Base-by-base conservation (phyloP, 257 asterid genomes). In the Plantago ovata region DNA sequence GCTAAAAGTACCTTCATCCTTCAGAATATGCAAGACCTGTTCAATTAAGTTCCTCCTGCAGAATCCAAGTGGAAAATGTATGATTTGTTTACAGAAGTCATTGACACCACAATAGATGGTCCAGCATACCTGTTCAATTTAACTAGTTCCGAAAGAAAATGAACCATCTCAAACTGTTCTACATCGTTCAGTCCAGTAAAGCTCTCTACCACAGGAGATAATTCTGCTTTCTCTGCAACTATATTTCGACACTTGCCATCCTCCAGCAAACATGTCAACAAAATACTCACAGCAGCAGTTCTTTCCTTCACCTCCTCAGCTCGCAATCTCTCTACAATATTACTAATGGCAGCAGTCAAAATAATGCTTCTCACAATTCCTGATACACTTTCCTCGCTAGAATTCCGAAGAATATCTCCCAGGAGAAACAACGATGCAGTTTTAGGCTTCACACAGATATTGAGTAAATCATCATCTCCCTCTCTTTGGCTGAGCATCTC, bases 191-290 rank as follows among this genome's bases (percentile, higher is more conserved):
- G 78, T 48, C 72, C 80, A 24, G 63, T 55, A 53, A 89, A 75
- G 53, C 75, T 68, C 72, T 76, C 89, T 70, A 89, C 39, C 8
- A 89, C 47, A 14, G 71, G 68, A 13, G 71, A 68, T 23, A 89
- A 39, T 51, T 81, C 83, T 15, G 79, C 85, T 56, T 81, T 83
- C 49, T 80, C 79, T 54, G 85, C 87, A 55, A 89, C 75, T 1
- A 68, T 48, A 36, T 79, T 85, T 81, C 95, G 76, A 70, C 92
- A 78, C 68, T 78, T 75, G 2, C 96, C 96, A 60, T 89, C 91
- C 66, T 69, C 87, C 63, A 63, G 32, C 70, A 89, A 75, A 78
- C 94, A 85, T 55, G 91, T 89, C 69, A 77, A 63, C 72, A 89
- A 66, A n/a, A 85, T 77, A 66, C 75, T 62, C 38, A 81, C 73